Evolutionary conservation across 2,329 filamentous ascomycete genomes (phyloP).

Genomic region (Eutypella sp.): DNA sequence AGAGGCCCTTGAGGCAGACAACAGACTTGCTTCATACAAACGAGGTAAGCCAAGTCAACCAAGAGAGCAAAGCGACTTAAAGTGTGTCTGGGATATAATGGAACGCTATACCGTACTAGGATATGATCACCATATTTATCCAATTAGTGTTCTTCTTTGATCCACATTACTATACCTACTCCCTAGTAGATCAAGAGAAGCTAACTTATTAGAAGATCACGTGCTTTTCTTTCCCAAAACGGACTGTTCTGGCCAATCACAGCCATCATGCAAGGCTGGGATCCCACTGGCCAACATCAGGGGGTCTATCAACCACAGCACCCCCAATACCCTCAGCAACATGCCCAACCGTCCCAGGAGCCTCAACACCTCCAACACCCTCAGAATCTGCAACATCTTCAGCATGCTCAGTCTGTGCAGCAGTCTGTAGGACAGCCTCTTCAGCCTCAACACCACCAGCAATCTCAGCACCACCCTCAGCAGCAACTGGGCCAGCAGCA

Average conservation of each 20-base stretch:
- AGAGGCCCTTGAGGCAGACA: too few species aligned
- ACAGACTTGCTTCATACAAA: too few species aligned
- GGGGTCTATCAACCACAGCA: background rate
- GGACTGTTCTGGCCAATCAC: too few species aligned
- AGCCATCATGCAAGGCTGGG: background rate
- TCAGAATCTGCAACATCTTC: background rate
- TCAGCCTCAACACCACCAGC: too few species aligned
- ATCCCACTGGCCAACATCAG: background rate
- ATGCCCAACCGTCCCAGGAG: background rate
- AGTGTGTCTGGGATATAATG: too few species aligned
- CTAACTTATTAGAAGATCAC: background rate
- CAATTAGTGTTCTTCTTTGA: background rate
- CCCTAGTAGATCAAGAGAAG: background rate
- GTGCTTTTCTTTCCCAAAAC: background rate
- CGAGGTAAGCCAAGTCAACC: too few species aligned
- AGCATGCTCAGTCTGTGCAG: too few species aligned
- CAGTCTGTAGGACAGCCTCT: too few species aligned
- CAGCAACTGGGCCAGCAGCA: too few species aligned
- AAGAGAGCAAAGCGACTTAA: too few species aligned
- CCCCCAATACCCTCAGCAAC: background rate
- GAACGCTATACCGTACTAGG: too few species aligned
- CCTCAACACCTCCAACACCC: background rate
- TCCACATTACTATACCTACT: background rate
- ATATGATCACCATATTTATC: background rate
- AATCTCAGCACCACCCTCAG: too few species aligned